Evolutionary conservation across 257 asterid species (phyloP), one percentile per base, ranked within the genome.

Genomic region (Henckelia pumila): DNA sequence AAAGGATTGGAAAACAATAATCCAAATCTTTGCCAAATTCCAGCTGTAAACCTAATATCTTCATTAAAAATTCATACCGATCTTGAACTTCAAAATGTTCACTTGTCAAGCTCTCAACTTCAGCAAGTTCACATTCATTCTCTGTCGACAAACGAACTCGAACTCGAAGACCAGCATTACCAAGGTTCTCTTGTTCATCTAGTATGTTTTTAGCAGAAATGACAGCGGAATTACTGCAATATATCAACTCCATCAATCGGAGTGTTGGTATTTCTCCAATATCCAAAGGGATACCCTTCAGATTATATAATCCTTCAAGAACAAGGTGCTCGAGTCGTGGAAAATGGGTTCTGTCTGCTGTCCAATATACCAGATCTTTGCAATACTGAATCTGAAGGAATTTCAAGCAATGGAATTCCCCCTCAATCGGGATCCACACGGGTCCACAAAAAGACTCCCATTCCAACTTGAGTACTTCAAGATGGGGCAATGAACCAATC

Each of bases 241-340:
- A 10, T 2, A 32, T 25, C 69, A 71, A 64, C 20, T 53, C 10
- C 55, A 71, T 71, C 30, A 44, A 22, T 16, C 35, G 61, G n/a
- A 71, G 69, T 5, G 75, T 52, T 7, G 25, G 50, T 29, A 52
- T 33, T 32, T 62, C 63, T 20, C 55, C 69, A 5, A 71, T 50
- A 19, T 50, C 68, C 55, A 23, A 32, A 11, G 69, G 69, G 49
- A 71, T 71, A 62, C 32, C 44, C 17, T 53, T 53, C 67, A 71
- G 49, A 8, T 47, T 24, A 25, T 20, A 1, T 19, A 56, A 29
- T 1, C 40, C 37, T 16, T 16, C 20, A 10, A 71, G 47, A 5
- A 32, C 22, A 35, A 71, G 57, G 35, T 52, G 56, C 69, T 71
- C 75, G 22, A 71, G 64, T 58, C 11, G 60, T 25, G 75, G 75